Base-by-base conservation (phyloP, 2,329 filamentous ascomycete species). In the Beauveria australis region DNA sequence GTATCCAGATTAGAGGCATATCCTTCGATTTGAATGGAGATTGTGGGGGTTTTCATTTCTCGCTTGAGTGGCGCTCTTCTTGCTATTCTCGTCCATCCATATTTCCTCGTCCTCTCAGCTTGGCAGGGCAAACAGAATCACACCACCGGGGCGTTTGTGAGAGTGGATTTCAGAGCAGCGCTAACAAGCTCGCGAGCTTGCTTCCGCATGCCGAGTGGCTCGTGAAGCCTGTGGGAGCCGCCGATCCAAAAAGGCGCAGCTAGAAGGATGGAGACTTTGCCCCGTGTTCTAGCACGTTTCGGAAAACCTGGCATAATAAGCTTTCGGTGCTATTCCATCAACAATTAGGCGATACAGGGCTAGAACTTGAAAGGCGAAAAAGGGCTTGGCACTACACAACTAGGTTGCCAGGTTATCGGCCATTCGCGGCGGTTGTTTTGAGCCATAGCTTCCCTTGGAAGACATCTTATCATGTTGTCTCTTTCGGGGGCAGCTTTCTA, bases 251-350 rank as follows among this genome's bases (percentile, higher is more conserved):
- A 47, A 37, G 43, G 53, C 54, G 44, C 37, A 57, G 44, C 54
- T 44, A 14, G 33, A 37, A 37, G 33, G 33, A 37, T 37, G 33
- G 33, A 37, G 33, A 37, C 33, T 56, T 55, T 5, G 18, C 43
- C 43, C 43, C 28, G 43, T 56, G 43, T 47, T 48, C 53, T 57
- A 40, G 54, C 22, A 48, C 28, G 54, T 48, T 57, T 57, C 54
- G 54, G 44, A 57, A 57, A 48, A 26, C 54, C 28, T 49, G 54
- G 54, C 33, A 6, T 37, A 57, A 48, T 57, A 57, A 58, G 33
- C 37, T 58, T 37, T 58, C 46, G 55, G 47, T 24, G 12, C 55
- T 58, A 43, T 51, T 47, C 40, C 19, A 51, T 33, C 24, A 37
- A 51, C 48, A 51, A 43, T 16, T 37, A 12, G 47, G 37, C 24